These are phyloP conservation scores for Venturiaceae sp. DNA, from an alignment of 2,329 filamentous ascomycete genomes.

Conservation along the genomic window DNA sequence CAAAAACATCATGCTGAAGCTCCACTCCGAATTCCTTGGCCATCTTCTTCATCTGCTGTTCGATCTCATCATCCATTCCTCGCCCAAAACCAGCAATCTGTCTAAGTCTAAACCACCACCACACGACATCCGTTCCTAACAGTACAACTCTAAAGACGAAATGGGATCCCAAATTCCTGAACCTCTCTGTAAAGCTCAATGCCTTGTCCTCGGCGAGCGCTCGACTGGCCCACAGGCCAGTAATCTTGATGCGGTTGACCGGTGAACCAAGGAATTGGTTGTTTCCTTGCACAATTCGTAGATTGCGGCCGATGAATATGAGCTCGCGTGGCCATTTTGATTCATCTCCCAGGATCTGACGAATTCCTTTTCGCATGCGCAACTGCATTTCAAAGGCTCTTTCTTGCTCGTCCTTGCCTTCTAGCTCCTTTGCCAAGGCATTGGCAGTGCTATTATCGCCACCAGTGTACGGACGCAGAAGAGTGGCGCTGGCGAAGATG, in stretches of 20 bases:
- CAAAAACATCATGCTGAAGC: conserved; percentile 79
- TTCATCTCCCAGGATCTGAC: conserved; percentile 74
- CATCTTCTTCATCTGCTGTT: conserved; percentile 76
- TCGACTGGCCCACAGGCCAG: conserved; percentile 78
- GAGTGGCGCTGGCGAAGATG: conserved; percentile 81
- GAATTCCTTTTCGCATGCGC: conserved; percentile 61
- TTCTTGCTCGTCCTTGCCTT: conserved; percentile 45
- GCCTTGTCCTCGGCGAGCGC: conserved; percentile 69
- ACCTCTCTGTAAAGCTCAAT: conserved; percentile 51
- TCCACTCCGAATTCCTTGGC: conserved; percentile 89
- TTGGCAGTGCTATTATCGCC: conserved; percentile 59
- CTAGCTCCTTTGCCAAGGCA: conserved; percentile 44
- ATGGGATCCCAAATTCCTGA: conserved; percentile 65
- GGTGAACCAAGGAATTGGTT: conserved; percentile 85
- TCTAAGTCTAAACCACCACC: conserved; percentile 68
- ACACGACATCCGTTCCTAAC: conserved; percentile 66
- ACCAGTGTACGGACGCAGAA: conserved; percentile 85
- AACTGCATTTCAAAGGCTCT: conserved; percentile 72
- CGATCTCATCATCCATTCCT: conserved; percentile 92
- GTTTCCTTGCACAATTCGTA: conserved; percentile 88
- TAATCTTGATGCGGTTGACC: conserved; percentile 88
- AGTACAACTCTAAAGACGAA: conserved; percentile 73
- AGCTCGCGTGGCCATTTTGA: conserved; percentile 84
- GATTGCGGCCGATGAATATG: conserved; percentile 83
- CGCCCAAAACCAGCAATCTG: conserved; percentile 68